Evolutionary conservation across 2,329 filamentous ascomycete genomes (phyloP), one percentile per base, ranked within the genome.

Genomic region (Fusarium albosuccineum): DNA sequence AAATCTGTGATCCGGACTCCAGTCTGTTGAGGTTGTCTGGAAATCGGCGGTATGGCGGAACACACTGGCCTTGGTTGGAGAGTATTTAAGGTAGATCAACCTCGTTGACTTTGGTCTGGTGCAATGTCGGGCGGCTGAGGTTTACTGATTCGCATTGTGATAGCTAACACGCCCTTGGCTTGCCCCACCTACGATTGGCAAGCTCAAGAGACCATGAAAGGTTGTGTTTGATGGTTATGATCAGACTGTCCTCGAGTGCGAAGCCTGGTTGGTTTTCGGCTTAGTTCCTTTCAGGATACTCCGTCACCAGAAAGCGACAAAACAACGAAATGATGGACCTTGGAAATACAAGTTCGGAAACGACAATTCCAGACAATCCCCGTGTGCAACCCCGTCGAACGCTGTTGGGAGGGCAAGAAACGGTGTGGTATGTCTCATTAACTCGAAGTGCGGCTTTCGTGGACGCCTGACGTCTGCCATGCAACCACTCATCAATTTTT

Each of bases 1-100:
- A 33, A 9, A 33, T 6, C 6, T 33, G 30, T 33, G 8, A 27
- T 45, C 33, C 11, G 16, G 22, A 22, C 22, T 22, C 22, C 22
- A 22, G 22, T 22, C 22, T 22, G 22, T 22, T 22, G 22, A 22
- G 22, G 22, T 22, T 22, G 22, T 22, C 22, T 17, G 39, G 17
- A 11, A 7, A 41, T 26, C 9, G 13, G 9, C 17, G 39, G 26
- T 41, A 26, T 9, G 17, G 10, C 16, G 11, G 39, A 41, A 22
- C 9, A 17, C 8, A 41, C 7, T 11, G 26, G 16, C 7, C 7
- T 17, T 26, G 13, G 8, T 26, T n/a, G 41, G 36, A 26, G 36
- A 22, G 27, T 33, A 16, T 33, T 52, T 37, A 41, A 52, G 49
- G 49, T 52, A 41, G 27, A 52, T 16, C 41, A 30, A 33, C 49